Evolutionary conservation across 2,329 filamentous ascomycete genomes (phyloP).

Genomic region (Cytospora piceae): DNA sequence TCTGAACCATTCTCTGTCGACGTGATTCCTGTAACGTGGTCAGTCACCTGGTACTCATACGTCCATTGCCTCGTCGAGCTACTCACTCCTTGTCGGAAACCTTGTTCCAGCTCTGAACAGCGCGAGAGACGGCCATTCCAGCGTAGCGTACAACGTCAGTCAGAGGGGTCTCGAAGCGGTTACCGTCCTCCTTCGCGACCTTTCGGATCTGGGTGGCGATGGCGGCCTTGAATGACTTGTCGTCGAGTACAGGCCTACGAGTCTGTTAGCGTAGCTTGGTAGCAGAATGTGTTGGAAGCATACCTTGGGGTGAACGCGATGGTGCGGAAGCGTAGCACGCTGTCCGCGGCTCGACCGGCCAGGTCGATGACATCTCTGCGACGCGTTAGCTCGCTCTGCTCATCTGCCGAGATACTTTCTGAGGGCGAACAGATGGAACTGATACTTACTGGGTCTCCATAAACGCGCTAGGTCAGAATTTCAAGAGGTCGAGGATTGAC

Average conservation of each 20-base stretch:
- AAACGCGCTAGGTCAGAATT: too few relatives aligned
- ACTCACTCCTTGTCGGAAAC: constrained; percentile 13
- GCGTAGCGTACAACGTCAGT: not conserved
- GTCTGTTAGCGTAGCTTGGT: not conserved
- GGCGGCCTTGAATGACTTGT: not conserved
- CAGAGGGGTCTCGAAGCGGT: constrained; percentile 12
- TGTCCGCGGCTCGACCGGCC: constrained; percentile 12
- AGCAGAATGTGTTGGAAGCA: not conserved
- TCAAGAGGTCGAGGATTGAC: too few relatives aligned
- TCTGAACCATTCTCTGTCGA: constrained; percentile 15
- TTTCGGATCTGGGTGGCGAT: not conserved
- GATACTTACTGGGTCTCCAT: constrained; percentile 9
- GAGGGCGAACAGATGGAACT: too few relatives aligned
- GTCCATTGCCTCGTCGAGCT: rapidly evolving
- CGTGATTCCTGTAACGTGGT: constrained; percentile 3
- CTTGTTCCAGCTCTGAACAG: constrained; percentile 17
- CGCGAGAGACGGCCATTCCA: not conserved
- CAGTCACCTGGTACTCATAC: not conserved
- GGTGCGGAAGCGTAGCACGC: constrained; percentile 14
- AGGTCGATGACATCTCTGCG: constrained; percentile 13
- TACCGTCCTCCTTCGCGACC: not conserved
- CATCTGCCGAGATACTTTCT: not conserved
- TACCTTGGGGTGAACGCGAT: constrained; percentile 7
- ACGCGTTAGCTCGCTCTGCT: not conserved
- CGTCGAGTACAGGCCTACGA: not conserved